Conservation (phyloP, 345 rosid genomes). For the Schrenkiella parvula region DNA sequence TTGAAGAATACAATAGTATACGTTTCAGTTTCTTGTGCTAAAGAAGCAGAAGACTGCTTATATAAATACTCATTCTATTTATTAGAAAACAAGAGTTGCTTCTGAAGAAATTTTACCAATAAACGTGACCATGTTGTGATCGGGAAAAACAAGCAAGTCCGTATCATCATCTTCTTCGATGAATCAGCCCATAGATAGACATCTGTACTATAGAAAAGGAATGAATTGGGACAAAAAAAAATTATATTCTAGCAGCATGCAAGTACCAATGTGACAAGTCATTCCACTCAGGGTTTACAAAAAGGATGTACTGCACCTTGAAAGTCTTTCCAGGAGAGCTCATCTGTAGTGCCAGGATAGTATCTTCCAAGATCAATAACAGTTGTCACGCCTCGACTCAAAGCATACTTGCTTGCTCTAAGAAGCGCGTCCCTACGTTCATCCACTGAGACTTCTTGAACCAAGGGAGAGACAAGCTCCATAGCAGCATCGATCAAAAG, state of each 20-base stretch:
- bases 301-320: constrained; percentile 47
- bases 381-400: constrained; percentile 79
- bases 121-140: constrained; percentile 68
- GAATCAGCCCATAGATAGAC: constrained; percentile 87
- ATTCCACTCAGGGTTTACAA: not conserved
- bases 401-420: constrained; percentile 70
- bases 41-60: not conserved
- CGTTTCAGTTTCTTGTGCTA: not conserved
- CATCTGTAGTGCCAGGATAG: constrained; percentile 60
- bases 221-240: not conserved
- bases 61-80: not conserved
- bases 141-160: constrained; percentile 88
- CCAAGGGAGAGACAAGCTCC: constrained; percentile 52
- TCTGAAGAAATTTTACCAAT: constrained; percentile 44
- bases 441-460: constrained; percentile 64
- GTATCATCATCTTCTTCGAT: constrained; percentile 64
- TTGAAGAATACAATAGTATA: not conserved
- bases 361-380: constrained; percentile 87
- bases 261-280: not conserved
- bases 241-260: not conserved
- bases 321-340: constrained; percentile 79
- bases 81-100: not conserved
- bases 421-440: constrained; percentile 80
- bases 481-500: constrained; percentile 82
- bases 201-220: constrained; percentile 42